These are phyloP conservation scores for Casaregolazyma suthepensis DNA, from an alignment of 1,139 yeast genomes.

Conservation along the genomic window DNA sequence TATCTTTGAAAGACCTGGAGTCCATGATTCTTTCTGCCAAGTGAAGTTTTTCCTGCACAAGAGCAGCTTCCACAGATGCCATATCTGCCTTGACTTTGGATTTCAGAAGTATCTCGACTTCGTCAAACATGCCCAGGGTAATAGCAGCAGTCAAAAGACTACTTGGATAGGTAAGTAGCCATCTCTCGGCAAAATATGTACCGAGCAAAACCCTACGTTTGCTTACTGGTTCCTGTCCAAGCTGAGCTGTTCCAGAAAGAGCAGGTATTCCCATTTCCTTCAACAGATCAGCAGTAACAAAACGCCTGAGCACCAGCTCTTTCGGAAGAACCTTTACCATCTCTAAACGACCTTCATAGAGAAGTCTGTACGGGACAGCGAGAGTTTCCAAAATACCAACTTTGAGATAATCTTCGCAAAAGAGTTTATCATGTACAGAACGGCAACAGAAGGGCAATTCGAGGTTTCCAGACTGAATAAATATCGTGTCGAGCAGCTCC, in stretches of 20 bases:
- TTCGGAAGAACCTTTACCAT: conserved; percentile 8
- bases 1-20: neutral
- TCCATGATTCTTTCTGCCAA: neutral
- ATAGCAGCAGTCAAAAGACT: neutral
- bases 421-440: conserved; percentile 8
- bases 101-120: neutral
- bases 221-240: neutral
- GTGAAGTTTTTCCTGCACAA: neutral
- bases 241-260: conserved; percentile 2
- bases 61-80: neutral
- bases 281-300: conserved; percentile 15
- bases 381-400: neutral
- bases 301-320: conserved; percentile 9
- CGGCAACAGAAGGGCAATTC: conserved; percentile 12
- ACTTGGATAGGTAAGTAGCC: neutral
- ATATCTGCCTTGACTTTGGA: neutral
- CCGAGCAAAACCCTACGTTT: neutral
- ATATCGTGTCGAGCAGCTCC: conserved; percentile 17
- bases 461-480: conserved; percentile 14
- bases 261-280: conserved; percentile 3
- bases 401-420: conserved; percentile 10
- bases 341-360: neutral
- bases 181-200: neutral
- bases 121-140: neutral
- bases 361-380: neutral